Conservation (phyloP, 2,329 filamentous ascomycete species). For the Diplodia seriata region DNA sequence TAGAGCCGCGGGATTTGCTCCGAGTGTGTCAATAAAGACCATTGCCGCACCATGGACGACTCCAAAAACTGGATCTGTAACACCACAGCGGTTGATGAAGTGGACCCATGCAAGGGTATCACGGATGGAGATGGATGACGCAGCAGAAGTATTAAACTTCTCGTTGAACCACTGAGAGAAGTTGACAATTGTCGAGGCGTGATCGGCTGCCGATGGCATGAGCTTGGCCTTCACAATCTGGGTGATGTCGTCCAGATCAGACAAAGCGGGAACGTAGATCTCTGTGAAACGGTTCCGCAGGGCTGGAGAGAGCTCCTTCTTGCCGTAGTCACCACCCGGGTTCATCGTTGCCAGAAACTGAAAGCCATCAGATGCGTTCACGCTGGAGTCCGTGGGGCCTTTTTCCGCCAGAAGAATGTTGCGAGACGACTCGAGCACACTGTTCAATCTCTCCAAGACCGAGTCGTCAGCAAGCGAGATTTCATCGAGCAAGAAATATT, state of each 20-base stretch:
- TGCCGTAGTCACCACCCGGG: slow-evolving; percentile 96
- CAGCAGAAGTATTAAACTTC: slow-evolving; percentile 76
- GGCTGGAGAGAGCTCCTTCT: slow-evolving; percentile 94
- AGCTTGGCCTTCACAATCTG: slow-evolving; percentile 87
- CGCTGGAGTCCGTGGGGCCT: slow-evolving; percentile 80
- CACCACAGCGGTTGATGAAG: slow-evolving; percentile 77
- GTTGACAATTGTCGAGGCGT: slow-evolving; percentile 74
- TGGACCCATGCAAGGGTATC: slow-evolving; percentile 93
- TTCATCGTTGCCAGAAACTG: slow-evolving; percentile 99
- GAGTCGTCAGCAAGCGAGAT: slow-evolving; percentile 98
- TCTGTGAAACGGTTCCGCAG: slow-evolving; percentile 96
- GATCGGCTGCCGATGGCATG: slow-evolving; percentile 58
- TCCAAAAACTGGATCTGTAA: slow-evolving; percentile 57
- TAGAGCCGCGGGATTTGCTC: slow-evolving; percentile 90
- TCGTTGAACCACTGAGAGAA: slow-evolving; percentile 95
- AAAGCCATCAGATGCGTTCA: slow-evolving; percentile 79
- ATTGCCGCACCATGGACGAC: slow-evolving; percentile 88
- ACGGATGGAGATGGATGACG: slow-evolving; percentile 84
- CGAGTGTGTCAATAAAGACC: slow-evolving; percentile 93
- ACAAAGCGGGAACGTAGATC: slow-evolving; percentile 94
- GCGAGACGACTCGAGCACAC: slow-evolving; percentile 87
- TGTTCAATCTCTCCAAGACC: slow-evolving; percentile 94
- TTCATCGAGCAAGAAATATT: slow-evolving; percentile 94
- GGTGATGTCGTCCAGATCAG: slow-evolving; percentile 82
- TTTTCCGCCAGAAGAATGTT: slow-evolving; percentile 93